These are phyloP conservation scores for Rosellinia necatrix DNA, from an alignment of 2,329 filamentous ascomycete species.

Conservation along the genomic window DNA sequence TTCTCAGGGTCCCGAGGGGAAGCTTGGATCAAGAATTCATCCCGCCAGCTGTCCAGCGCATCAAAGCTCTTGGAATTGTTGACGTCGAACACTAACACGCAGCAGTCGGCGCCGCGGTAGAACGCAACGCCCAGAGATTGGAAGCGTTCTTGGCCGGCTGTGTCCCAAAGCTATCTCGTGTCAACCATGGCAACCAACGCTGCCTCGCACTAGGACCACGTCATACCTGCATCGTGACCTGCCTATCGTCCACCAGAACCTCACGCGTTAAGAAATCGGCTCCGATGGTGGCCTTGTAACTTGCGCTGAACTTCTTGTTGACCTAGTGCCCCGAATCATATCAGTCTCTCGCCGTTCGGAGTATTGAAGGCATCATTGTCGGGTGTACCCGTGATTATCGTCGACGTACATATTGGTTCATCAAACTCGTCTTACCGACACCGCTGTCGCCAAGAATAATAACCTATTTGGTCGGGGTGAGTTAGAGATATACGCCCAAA, in stretches of 20 bases:
- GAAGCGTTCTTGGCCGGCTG: conserved; percentile 94
- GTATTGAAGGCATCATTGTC: not conserved
- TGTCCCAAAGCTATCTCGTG: conserved; percentile 83
- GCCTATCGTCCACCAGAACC: conserved; percentile 92
- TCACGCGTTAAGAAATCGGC: conserved; percentile 98
- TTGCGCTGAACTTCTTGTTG: conserved; percentile 99
- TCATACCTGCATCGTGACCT: conserved; percentile 95
- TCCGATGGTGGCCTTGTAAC: conserved; percentile 99
- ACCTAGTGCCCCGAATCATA: conserved; percentile 61
- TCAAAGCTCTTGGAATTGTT: conserved; percentile 99
- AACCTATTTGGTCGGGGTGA: conserved; percentile 62
- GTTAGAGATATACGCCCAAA: conserved; percentile 6
- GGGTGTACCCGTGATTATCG: conserved; percentile 6
- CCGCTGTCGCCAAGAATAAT: conserved; percentile 99
- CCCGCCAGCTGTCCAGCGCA: conserved; percentile 95
- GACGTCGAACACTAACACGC: conserved; percentile 96
- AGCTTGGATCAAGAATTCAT: conserved; percentile 97
- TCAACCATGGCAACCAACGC: conserved; percentile 27
- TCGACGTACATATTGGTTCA: conserved; percentile 99
- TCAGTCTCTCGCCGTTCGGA: conserved; percentile 1
- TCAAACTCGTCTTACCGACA: conserved; percentile 98
- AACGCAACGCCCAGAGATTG: conserved; percentile 97
- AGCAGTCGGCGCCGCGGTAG: conserved; percentile 97
- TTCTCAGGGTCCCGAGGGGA: conserved; percentile 95
- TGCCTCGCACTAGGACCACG: conserved; percentile 1